Evolutionary conservation across 257 asterid genomes (phyloP).

Genomic region (Solanum lignicaule): DNA sequence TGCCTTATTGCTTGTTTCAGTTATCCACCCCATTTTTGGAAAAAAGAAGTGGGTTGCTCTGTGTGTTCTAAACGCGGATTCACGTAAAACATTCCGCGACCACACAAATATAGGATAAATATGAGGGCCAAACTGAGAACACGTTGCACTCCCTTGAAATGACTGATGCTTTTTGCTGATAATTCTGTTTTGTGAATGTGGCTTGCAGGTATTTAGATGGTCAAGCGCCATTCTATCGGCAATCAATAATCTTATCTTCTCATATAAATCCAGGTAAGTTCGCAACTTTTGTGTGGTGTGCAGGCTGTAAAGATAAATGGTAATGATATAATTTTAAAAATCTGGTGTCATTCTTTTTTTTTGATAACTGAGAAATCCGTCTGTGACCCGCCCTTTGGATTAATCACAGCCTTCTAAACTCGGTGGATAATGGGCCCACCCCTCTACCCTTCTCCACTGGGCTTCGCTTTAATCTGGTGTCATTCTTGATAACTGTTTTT

Average conservation of each 20-base stretch:
- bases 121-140: background rate
- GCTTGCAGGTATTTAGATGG: conserved; percentile 68
- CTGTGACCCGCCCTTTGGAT: too few relatives aligned
- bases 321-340: background rate
- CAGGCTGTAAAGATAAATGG: background rate
- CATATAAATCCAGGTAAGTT: conserved; percentile 77
- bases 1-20: background rate
- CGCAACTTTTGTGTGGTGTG: background rate
- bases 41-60: background rate
- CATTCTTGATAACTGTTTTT: background rate
- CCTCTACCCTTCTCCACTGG: too few relatives aligned
- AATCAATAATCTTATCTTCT: conserved; percentile 70
- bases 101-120: background rate
- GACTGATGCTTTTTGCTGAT: background rate
- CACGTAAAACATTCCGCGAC: background rate
- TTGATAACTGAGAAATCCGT: too few relatives aligned
- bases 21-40: background rate
- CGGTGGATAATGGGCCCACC: too few relatives aligned
- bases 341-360: background rate
- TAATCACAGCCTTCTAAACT: too few relatives aligned
- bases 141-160: background rate
- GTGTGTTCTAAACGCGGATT: background rate
- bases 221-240: conserved; percentile 85
- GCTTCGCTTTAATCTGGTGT: background rate
- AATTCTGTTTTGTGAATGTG: conserved; percentile 2